A percentile compares a stretch with the other conserved stretches of the same genome.
These are phyloP conservation scores for Helianthus tuberosus DNA, from an alignment of 129 eudicot genomes.

Conservation along the genomic window DNA sequence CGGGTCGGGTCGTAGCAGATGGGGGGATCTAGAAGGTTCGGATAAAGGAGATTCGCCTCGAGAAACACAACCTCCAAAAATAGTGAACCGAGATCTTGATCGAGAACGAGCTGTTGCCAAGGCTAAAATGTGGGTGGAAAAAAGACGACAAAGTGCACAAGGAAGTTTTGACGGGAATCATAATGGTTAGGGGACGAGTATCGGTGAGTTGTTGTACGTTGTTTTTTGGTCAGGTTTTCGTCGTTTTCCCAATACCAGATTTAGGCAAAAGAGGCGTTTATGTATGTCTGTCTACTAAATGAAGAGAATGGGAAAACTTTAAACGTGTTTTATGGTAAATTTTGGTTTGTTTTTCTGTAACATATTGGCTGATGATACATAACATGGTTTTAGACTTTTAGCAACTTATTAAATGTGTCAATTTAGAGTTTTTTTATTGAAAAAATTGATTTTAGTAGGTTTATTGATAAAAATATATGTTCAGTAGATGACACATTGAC, in stretches of 20 bases:
- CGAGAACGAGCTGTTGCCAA: slow-evolving; percentile 96
- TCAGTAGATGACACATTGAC: too few species aligned
- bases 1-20: slow-evolving; percentile 65
- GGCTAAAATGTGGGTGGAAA: slow-evolving; percentile 98
- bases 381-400: too few species aligned
- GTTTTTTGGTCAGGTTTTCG: neutral
- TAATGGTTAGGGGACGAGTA: slow-evolving; percentile 33
- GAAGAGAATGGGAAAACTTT: neutral
- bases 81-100: slow-evolving; percentile 62
- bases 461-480: too few species aligned
- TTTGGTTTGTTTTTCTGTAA: neutral
- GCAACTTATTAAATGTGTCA: too few species aligned
- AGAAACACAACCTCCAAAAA: slow-evolving; percentile 65
- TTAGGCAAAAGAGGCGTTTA: slow-evolving; percentile 19
- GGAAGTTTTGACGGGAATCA: slow-evolving; percentile 67
- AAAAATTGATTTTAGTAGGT: too few species aligned
- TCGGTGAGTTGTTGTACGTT: neutral
- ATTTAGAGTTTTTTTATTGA: too few species aligned
- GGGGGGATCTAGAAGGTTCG: slow-evolving; percentile 81
- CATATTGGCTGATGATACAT: too few species aligned
- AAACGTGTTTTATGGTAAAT: slow-evolving; percentile 1
- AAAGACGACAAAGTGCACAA: slow-evolving; percentile 68
- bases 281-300: slow-evolving; percentile 26
- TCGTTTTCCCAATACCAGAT: slow-evolving; percentile 9
- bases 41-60: slow-evolving; percentile 89